A percentile compares a stretch with the other conserved stretches of the same genome.
These are phyloP conservation scores for Mucor saturninus DNA, from an alignment of 371 early-diverging fungal genomes.

Conservation along the genomic window DNA sequence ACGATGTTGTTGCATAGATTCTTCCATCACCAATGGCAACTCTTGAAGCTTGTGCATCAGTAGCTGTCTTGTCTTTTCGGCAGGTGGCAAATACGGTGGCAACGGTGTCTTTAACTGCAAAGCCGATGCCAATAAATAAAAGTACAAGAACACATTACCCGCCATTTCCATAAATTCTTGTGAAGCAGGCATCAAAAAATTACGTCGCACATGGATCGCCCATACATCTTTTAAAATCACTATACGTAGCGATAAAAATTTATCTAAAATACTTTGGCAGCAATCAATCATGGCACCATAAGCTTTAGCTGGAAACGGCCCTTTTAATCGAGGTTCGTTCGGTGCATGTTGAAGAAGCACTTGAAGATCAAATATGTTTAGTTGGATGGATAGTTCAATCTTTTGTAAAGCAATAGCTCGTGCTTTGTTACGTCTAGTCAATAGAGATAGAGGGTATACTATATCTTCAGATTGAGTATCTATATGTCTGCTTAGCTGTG, in stretches of 20 bases:
- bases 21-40: slow-evolving; percentile 29
- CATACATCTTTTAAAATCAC: slow-evolving; percentile 69
- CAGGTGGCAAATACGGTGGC: slow-evolving; percentile 83
- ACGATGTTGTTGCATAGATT: slow-evolving; percentile 13
- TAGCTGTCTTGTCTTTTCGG: slow-evolving; percentile 50
- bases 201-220: slow-evolving; percentile 54
- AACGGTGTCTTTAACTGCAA: slow-evolving; percentile 80
- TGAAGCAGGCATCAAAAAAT: slow-evolving; percentile 62
- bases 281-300: slow-evolving; percentile 70
- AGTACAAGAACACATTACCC: slow-evolving; percentile 72
- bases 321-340: slow-evolving; percentile 86
- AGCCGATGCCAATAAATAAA: slow-evolving; percentile 81
- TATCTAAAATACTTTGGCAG: slow-evolving; percentile 77
- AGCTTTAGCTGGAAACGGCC: slow-evolving; percentile 72
- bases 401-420: slow-evolving; percentile 57
- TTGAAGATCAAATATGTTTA: slow-evolving; percentile 63
- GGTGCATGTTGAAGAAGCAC: slow-evolving; percentile 69
- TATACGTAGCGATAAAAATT: slow-evolving; percentile 69
- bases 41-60: slow-evolving; percentile 56
- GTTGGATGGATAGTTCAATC: slow-evolving; percentile 72
- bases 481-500: not conserved
- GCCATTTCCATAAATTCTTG: slow-evolving; percentile 70
- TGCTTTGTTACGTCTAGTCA: slow-evolving; percentile 37
- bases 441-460: not conserved
- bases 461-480: no score